Evolutionary conservation across 805 yeast genomes (phyloP), one percentile per base, ranked within the genome.

Genomic region (Schwanniomyces vanrijiae): DNA sequence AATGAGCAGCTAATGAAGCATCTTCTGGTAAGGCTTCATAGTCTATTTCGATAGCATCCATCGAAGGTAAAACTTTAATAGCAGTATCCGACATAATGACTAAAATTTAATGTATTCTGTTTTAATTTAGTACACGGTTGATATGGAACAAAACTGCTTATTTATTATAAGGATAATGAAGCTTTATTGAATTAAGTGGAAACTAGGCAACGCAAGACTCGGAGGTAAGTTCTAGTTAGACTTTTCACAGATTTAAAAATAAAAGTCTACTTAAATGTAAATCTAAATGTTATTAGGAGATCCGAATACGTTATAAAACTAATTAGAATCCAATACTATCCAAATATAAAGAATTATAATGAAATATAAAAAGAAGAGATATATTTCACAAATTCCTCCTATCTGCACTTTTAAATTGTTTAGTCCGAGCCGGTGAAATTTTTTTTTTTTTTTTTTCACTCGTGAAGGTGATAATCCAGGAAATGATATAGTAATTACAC

Each of bases 21-120:
- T 84, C 83, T 29, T 84, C 88, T 1, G 98, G 98, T 24, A 92
- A 76, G 5, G 97, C 83, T 67, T 92, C 99, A 66, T 92, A 92
- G 62, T 92, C 99, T 31, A 85, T 76, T 60, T 84, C 90, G 33
- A 67, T 55, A n/a, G 67, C 59, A 28, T 71, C 76, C 40, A 55
- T 57, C 19, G 58, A 58, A 40, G 62, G 54, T 50, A 54, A 60
- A 47, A 64, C 48, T 37, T 37, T 37, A 11, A 21, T 19, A 20
- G 16, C 25, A 20, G 5, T 11, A 10, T 20, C 39, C 3, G 39
- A n/a, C 35, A 31, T 31, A 31, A 14, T 31, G 20, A 18, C 35
- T 8, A 31, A n/a, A 31, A 31, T 31, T 8, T 14, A 31, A 14
- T 31, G 7, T 4, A 28, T 28, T 5, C 9, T 13, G 13, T n/a